These are phyloP conservation scores for Puccinia triticina DNA, from an alignment of 1,284 basidiomycete genomes.

Conservation along the genomic window DNA sequence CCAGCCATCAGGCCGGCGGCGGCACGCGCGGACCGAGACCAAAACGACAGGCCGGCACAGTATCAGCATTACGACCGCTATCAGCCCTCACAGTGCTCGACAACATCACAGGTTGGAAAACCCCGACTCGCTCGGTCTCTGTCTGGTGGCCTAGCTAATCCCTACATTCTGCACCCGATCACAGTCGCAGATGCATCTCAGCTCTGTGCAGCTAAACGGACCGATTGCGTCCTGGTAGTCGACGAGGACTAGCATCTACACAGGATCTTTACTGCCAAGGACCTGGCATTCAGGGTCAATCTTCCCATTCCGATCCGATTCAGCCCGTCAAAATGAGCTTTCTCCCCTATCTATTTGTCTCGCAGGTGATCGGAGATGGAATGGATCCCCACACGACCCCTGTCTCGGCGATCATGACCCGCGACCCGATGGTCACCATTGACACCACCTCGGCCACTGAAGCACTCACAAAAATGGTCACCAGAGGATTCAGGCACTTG, in stretches of 20 bases:
- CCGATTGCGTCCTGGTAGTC: slow-evolving; percentile 98
- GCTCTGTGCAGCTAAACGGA: slow-evolving; percentile 95
- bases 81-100: slow-evolving; percentile 97
- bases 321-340: no score
- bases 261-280: slow-evolving; percentile 99
- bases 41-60: slow-evolving; percentile 73
- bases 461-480: slow-evolving; percentile 97
- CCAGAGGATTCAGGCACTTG: no score
- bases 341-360: not conserved
- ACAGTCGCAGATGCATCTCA: slow-evolving; percentile 92
- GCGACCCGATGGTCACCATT: slow-evolving; percentile 98
- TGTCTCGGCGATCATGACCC: no score
- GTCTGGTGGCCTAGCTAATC: no score
- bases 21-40: slow-evolving; percentile 6
- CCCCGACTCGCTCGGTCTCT: no score
- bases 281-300: slow-evolving; percentile 90
- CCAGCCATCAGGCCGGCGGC: not conserved
- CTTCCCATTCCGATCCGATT: not conserved
- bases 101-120: slow-evolving; percentile 69
- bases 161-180: no score
- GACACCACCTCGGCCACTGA: slow-evolving; percentile 98
- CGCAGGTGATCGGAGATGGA: slow-evolving; percentile 89
- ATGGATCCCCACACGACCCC: slow-evolving; percentile 95
- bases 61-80: slow-evolving; percentile 91
- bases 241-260: slow-evolving; percentile 98